Conservation (phyloP, 2,329 filamentous ascomycete genomes). For the Bisporella sp. region DNA sequence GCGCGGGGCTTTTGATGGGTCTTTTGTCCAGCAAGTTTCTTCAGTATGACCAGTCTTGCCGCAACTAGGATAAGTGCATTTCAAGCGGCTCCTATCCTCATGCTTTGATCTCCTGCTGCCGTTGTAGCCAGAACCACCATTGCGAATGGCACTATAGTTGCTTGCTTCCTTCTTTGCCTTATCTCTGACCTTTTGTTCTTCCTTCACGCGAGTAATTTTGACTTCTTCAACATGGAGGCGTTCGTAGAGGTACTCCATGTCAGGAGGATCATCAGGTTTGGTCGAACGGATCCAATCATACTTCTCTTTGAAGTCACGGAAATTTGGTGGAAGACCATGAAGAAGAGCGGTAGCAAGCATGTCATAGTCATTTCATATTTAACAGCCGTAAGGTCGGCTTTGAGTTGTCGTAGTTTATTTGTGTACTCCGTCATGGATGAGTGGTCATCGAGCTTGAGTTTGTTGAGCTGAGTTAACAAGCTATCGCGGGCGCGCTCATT, state of each 20-base stretch:
- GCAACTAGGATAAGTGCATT: neutral
- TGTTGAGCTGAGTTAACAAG: neutral
- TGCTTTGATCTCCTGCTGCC: neutral
- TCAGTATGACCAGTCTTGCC: too few species aligned
- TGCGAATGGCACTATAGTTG: neutral
- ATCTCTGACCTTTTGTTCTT: neutral
- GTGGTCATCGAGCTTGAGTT: neutral
- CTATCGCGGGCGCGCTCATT: neutral
- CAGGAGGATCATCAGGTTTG: neutral
- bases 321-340: neutral
- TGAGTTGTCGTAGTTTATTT: neutral
- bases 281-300: neutral
- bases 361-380: neutral
- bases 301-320: neutral
- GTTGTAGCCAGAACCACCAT: neutral
- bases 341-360: neutral
- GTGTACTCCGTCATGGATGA: neutral
- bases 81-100: neutral
- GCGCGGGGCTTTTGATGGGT: too few species aligned
- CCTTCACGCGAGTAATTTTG: neutral
- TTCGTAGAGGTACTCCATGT: neutral
- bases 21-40: too few species aligned
- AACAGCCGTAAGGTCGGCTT: neutral
- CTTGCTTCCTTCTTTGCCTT: neutral
- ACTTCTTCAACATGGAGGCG: neutral